Base-by-base conservation (phyloP, 2,329 filamentous ascomycete species). In the Alternaria postmessia region DNA sequence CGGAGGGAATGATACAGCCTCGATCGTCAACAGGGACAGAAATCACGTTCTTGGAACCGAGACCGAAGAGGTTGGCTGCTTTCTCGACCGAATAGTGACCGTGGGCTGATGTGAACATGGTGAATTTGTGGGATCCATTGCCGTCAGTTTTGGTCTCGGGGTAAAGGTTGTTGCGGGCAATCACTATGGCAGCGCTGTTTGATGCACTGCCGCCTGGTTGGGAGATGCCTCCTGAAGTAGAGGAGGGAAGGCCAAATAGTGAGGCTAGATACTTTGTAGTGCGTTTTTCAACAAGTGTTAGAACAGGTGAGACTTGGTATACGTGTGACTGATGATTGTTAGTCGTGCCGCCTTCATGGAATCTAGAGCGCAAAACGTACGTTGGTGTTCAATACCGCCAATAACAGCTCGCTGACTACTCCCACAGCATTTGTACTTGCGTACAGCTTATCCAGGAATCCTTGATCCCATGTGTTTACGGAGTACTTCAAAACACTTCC, bases 381-480 rank as follows among this genome's bases (percentile, higher is more conserved):
- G 75, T 98, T 99, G 36, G 95, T 97, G 80, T 99, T 98, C 44
- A 99, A 82, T 1, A 91, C 87, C 0, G 92, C 89, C 26, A 98
- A 86, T 8, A 98, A 84, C 58, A 98, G 83, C 72, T 98, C 95
- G 2, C 93, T 90, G 16, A 91, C 88, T 0, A 98, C 86, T 18
- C 94, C 94, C 8, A 94, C 90, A 42, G 94, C 90, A 74, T 95
- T 95, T 39, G 92, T 96, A 65, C 90, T 90, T n/a, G 91, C 88
- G 78, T 97, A 98, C 18, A 98, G 84, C 81, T 99, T 98, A 80
- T 97, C 94, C 73, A 98, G 81, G 79, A 98, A 99, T 11, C 94
- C 94, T 79, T 97, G 94, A 73, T 96, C 91, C 92, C 94, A 98
- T n/a, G 94, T 97, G 80, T 99, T 99, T 74, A 98, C 94, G 73